Base-by-base conservation (phyloP, 352 stramenopile species). In the Globisporangium paroecandrum region DNA sequence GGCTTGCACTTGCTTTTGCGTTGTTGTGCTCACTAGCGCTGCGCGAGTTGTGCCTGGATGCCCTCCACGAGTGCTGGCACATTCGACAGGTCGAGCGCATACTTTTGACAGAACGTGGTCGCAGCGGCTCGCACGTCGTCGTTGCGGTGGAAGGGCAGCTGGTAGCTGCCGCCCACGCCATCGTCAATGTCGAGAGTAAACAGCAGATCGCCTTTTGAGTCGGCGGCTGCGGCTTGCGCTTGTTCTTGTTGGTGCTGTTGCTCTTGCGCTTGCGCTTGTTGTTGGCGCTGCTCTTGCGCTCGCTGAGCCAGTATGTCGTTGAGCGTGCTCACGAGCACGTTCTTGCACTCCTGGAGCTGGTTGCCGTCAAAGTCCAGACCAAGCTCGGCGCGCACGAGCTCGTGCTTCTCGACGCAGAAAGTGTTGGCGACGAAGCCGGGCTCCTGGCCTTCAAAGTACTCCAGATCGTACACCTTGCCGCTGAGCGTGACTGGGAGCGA, bases 161-260 rank as follows among this genome's bases (percentile, higher is more conserved):
- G 64, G 49, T 72, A 75, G 24, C 69, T 80, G 2, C 74, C 75
- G 20, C 76, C 75, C 46, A 83, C 76, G 25, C 77, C 76, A 56
- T 93, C 78, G 59, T 89, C 76, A 56, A 94, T 85, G 58, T 94
- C 84, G 20, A 94, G 66, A 24, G 84, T 87, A 56, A 93, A 79
- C n/a, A 93, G 72, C 38, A 87, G 34, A 1, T 78, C 65, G 6
- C 76, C 69, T 68, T 73, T 68, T 15, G 68, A 64, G 34, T 61
- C 29, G 22, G 20, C 51, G 22, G 62, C 22, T 46, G 51, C 27
- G 62, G 71, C 38, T 59, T 69, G 60, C 13, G 56, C 51, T 49
- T 47, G 38, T 2, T 27, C 25, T 15, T 47, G 38, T 15, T 43
- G 10, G 3, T 32, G 51, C 60, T 77, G 67, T 49, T 47, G 38